phyloP scores from a whole-genome alignment of 1,284 basidiomycete genomes.

The Naganishia sp. region DNA sequence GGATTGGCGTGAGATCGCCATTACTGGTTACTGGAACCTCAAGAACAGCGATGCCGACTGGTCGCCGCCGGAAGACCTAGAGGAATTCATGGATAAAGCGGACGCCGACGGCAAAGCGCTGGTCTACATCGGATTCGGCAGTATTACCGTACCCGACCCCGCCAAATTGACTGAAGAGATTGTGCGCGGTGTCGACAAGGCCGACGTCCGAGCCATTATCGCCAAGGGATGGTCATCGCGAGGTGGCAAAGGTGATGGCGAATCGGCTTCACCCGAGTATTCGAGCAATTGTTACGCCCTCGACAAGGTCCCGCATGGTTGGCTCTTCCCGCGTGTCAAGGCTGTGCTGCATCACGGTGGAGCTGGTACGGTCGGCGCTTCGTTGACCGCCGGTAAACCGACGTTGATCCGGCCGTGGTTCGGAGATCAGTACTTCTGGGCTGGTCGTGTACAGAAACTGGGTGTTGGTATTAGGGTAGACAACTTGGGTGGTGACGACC shows the following conservation, averaged over 20 bases:
- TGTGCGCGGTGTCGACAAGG: constrained; percentile 65
- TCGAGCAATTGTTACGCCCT: constrained; percentile 52
- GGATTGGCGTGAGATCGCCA: constrained; percentile 66
- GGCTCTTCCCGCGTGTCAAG: constrained; percentile 72
- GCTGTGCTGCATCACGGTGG: constrained; percentile 69
- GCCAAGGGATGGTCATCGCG: constrained; percentile 73
- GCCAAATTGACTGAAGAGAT: constrained; percentile 65
- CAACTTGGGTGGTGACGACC: constrained; percentile 58
- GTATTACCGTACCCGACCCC: constrained; percentile 72
- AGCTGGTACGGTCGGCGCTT: constrained; percentile 70
- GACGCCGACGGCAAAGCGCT: constrained; percentile 63
- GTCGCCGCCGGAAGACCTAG: constrained; percentile 60
- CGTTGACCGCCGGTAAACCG: constrained; percentile 68
- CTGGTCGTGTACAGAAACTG: constrained; percentile 64
- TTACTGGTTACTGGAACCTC: constrained; percentile 63
- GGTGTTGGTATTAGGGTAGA: constrained; percentile 61
- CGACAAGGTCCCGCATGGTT: constrained; percentile 74
- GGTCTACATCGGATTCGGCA: constrained; percentile 72
- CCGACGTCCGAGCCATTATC: constrained; percentile 69
- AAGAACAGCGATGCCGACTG: constrained; percentile 64
- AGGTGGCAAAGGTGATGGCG: constrained; percentile 55
- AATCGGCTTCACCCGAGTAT: constrained; percentile 4
- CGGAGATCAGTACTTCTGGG: constrained; percentile 71
- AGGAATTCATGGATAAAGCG: constrained; percentile 63
- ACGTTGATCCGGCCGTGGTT: constrained; percentile 75